Base-by-base conservation (phyloP, 352 stramenopile genomes). In the Phytopythium mirpurense region DNA sequence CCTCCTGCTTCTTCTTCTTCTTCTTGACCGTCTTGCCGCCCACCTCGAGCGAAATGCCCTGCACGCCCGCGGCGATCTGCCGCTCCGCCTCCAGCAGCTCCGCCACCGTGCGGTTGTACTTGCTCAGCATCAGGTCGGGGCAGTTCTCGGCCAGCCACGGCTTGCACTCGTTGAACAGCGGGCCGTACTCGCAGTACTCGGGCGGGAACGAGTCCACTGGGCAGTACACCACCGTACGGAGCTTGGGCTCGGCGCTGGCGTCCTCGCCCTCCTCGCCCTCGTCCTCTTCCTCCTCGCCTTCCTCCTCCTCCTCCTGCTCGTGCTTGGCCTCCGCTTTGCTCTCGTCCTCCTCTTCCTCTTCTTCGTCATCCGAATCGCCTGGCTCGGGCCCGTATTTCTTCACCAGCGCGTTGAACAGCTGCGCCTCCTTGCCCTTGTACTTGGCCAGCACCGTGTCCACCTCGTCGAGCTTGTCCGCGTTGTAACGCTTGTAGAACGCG, bases 171-270 rank as follows among this genome's bases (percentile, higher is more conserved):
- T 90, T 74, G 61, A 93, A 93, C 66, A 88, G 78, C 27, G 83
- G 76, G 32, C 83, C 81, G 56, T 92, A 93, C 55, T 93, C 83
- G 59, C 83, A 93, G 67, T 91, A 93, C 67, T 93, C 83, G 27
- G 83, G 64, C 51, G 83, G 83, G 32, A 93, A 66, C 53, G 82
- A 85, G 60, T 93, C 83, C 48, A 93, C 77, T n/a, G 83, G 83
- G 47, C 83, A 93, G 64, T 93, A 93, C 19, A 80, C 42, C n/a
- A 93, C 73, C 14, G 61, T 66, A 51, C 73, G 72, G 26, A 83
- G 65, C 69, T 88, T 84, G 23, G 67, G 65, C n/a, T 63, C 58
- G 18, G 59, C 66, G 47, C 68, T 59, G 0, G 72, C 63, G 3
- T 75, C 58, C 0, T 78, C 72, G 0, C 71, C 63, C 0, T 81